Conservation (phyloP, 2,329 filamentous ascomycete species). For the Fusarium falciforme region DNA sequence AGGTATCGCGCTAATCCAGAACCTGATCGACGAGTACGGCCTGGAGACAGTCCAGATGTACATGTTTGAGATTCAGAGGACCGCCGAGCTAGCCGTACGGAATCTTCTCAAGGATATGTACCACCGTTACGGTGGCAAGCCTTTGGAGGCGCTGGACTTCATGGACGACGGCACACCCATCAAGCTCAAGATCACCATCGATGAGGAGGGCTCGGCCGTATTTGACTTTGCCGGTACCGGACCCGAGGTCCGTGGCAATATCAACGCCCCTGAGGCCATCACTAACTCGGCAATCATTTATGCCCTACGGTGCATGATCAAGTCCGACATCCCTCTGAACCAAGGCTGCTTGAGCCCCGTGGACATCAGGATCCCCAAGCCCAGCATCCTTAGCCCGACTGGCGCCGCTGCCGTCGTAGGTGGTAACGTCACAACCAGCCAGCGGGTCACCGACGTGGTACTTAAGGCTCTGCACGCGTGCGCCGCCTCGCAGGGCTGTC, state of each 20-base stretch:
- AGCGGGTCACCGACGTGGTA: neutral
- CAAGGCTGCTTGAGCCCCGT: neutral
- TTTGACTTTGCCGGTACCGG: neutral
- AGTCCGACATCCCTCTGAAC: neutral
- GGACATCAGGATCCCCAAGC: neutral
- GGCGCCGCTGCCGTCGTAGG: neutral
- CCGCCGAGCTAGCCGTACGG: conserved; percentile 48
- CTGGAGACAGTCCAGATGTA: conserved; percentile 76
- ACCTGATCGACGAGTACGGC: conserved; percentile 78
- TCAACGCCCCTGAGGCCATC: neutral
- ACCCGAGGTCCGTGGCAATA: neutral
- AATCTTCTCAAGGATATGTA: conserved; percentile 1
- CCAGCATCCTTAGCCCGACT: neutral
- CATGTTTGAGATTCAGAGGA: conserved; percentile 56
- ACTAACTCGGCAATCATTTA: neutral
- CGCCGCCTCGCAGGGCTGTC: neutral
- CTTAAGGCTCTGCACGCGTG: neutral
- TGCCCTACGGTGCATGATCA: neutral
- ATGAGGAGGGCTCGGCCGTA: neutral
- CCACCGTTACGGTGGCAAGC: neutral
- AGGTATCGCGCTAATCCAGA: conserved; percentile 77
- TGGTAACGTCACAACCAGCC: neutral
- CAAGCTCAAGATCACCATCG: neutral
- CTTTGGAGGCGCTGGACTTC: neutral
- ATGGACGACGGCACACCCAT: neutral